Percentiles rank a stretch among this genome's conserved stretches.
phyloP scores from a whole-genome alignment of 352 stramenopile genomes.

The Globisporangium echinulatum region DNA sequence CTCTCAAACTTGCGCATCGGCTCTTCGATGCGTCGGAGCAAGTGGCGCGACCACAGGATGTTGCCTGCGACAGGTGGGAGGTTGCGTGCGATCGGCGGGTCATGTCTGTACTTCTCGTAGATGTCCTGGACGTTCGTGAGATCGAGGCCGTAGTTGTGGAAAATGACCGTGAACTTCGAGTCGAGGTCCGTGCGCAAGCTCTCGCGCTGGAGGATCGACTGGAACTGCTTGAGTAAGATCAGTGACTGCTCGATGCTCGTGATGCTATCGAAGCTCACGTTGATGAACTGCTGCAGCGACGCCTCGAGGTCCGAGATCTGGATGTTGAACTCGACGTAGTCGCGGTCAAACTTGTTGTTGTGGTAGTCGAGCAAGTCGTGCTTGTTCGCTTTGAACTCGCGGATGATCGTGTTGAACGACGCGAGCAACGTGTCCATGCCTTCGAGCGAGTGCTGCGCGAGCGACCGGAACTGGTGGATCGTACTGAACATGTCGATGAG shows the following conservation, averaged over 20 bases:
- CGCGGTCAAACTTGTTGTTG: constrained; percentile 90
- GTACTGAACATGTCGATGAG: constrained; percentile 91
- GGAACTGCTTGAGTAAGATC: constrained; percentile 81
- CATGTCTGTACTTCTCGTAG: constrained; percentile 84
- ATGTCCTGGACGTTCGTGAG: constrained; percentile 80
- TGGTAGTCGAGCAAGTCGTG: constrained; percentile 86
- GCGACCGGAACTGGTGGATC: constrained; percentile 88
- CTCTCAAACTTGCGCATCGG: constrained; percentile 86
- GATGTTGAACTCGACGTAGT: constrained; percentile 94
- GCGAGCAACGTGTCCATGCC: constrained; percentile 79
- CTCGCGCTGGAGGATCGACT: constrained; percentile 84
- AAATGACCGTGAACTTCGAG: constrained; percentile 89
- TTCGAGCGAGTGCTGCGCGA: constrained; percentile 88
- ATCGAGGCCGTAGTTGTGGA: constrained; percentile 89
- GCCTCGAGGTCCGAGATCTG: constrained; percentile 85
- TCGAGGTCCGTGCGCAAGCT: constrained; percentile 77
- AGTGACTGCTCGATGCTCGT: constrained; percentile 87
- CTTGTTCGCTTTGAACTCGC: constrained; percentile 67
- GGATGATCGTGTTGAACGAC: constrained; percentile 82
- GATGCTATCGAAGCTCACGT: constrained; percentile 85
- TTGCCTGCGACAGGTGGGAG: constrained; percentile 80
- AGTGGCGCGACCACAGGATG: constrained; percentile 81
- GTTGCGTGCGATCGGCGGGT: constrained; percentile 75
- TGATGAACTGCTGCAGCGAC: constrained; percentile 88
- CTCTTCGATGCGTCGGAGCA: constrained; percentile 83